These are phyloP conservation scores for Populus davidiana DNA, from an alignment of 345 rosid genomes.

Conservation along the genomic window DNA sequence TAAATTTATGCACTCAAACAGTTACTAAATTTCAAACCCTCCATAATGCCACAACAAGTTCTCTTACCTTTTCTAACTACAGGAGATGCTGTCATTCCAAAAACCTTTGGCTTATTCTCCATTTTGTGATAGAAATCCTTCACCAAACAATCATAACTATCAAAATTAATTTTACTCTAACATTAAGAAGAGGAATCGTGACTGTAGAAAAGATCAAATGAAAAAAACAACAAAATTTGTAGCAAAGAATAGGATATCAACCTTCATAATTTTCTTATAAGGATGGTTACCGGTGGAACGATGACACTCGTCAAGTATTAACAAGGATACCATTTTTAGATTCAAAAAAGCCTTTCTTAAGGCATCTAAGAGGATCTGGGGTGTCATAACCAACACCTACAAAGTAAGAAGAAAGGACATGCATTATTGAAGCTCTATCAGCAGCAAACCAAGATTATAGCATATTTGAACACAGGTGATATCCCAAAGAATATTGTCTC, in stretches of 20 bases:
- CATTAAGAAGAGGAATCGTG: background rate
- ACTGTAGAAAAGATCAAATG: background rate
- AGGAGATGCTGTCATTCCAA: conserved; percentile 80
- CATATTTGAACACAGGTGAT: background rate
- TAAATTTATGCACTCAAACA: background rate
- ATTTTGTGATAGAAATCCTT: conserved; percentile 77
- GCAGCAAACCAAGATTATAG: background rate
- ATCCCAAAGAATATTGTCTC: background rate
- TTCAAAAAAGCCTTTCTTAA: conserved; percentile 63
- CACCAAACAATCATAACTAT: conserved; percentile 12
- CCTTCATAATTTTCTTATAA: conserved; percentile 79
- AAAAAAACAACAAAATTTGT: background rate
- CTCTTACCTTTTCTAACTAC: conserved; percentile 61
- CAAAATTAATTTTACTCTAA: background rate
- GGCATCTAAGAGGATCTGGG: conserved; percentile 76
- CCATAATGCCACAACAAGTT: background rate
- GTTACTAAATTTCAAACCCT: background rate
- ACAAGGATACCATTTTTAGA: conserved; percentile 53
- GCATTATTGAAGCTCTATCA: background rate
- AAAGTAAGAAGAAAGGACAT: conserved; percentile 10
- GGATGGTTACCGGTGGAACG: conserved; percentile 80
- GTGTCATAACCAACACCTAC: conserved; percentile 92
- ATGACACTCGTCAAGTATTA: conserved; percentile 86
- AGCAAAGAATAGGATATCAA: conserved; percentile 18
- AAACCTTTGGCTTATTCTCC: conserved; percentile 63